phyloP scores from a whole-genome alignment of 176 grass and related monocot species.

The Musa itinerans region DNA sequence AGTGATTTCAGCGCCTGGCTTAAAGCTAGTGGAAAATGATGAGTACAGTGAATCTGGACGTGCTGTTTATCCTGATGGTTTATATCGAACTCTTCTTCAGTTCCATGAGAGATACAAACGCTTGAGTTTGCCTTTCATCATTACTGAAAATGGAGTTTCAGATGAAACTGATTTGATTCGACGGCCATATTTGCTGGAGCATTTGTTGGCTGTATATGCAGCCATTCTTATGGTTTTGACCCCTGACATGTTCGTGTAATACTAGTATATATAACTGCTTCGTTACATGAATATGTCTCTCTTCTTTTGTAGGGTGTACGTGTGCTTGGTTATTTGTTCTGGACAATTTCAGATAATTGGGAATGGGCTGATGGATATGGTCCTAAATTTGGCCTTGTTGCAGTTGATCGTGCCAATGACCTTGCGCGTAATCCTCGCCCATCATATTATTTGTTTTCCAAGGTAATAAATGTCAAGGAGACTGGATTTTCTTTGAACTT shows the following conservation, averaged over 20 bases:
- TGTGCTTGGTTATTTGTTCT: constrained; percentile 91
- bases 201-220: constrained; percentile 72
- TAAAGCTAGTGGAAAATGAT: constrained; percentile 65
- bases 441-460: constrained; percentile 81
- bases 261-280: neutral
- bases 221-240: constrained; percentile 58
- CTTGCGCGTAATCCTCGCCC: constrained; percentile 73
- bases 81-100: constrained; percentile 68
- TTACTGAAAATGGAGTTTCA: constrained; percentile 96
- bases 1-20: constrained; percentile 89
- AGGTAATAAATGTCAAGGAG: constrained; percentile 29
- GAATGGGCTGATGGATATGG: constrained; percentile 99
- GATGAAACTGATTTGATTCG: constrained; percentile 89
- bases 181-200: constrained; percentile 81
- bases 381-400: constrained; percentile 85
- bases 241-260: constrained; percentile 9
- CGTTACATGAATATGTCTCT: constrained; percentile 17
- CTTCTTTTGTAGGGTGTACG: constrained; percentile 58
- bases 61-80: constrained; percentile 82
- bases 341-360: constrained; percentile 98
- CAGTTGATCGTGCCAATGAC: constrained; percentile 72
- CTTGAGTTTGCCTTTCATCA: constrained; percentile 72
- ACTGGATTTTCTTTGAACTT: neutral
- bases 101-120: constrained; percentile 83
- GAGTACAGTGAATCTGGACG: constrained; percentile 96